Evolutionary conservation across 202 grass and related monocot genomes (phyloP), one percentile per base, ranked within the genome.

Genomic region (Panicum hallii): DNA sequence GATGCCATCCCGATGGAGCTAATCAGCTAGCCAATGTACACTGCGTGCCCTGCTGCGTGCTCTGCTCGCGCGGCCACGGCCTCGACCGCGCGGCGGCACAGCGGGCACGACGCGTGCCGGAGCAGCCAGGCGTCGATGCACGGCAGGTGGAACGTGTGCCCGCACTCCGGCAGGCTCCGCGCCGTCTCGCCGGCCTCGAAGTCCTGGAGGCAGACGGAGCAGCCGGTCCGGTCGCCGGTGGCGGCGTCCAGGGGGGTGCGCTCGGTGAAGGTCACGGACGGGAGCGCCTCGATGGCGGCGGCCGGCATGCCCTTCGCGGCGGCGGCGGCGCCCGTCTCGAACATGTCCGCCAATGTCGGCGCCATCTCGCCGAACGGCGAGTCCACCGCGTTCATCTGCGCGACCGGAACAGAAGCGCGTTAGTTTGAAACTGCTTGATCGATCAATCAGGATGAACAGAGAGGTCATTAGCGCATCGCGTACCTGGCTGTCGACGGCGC

Each of bases 191-290:
- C 89, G 55, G 34, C 66, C 76, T 90, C 71, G 26, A 94, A 74
- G 17, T 97, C 94, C 91, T 95, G 82, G 17, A 94, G 91, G 89
- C 94, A 97, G 28, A 96, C 81, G 32, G 91, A 89, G 89, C 94
- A 97, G 17, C 85, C 70, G 55, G 67, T 28, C 64, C 12, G 84
- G 3, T 86, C 88, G 17, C 45, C 91, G 55, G 5, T 19, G 60
- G 53, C 56, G 61, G 67, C 86, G 1, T 1, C 30, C 32, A 32
- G 32, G 58, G 9, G 70, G 70, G 77, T 41, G 49, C 3, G 9
- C 32, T 66, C 50, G 50, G 83, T 67, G 85, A 94, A 60, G 13
- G 50, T 56, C 17, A 19, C 50, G 20, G 68, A 70, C 4, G 94
- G 91, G 70, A 97, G 91, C 60, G 55, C 88, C 34, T 85, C 91